These are phyloP conservation scores for Pisolithus sp. DNA, from an alignment of 768 basidiomycete genomes.

Conservation along the genomic window DNA sequence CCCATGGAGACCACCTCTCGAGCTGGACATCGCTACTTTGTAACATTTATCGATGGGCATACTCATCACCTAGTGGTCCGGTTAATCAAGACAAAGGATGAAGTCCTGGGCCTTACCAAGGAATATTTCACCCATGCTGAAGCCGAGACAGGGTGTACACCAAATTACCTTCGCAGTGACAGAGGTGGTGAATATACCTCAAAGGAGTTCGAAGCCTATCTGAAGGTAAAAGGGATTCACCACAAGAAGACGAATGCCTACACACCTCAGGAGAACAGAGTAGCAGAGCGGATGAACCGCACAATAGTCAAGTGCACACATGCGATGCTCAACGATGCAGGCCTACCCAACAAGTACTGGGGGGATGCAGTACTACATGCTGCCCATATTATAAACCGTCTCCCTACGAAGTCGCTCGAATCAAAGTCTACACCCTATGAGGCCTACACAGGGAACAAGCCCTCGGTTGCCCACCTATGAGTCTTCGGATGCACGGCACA, in stretches of 20 bases:
- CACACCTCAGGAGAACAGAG: no score
- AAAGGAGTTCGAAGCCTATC: no score
- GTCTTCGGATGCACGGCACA: conserved; percentile 22
- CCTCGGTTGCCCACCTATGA: conserved; percentile 13
- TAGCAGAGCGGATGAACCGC: conserved; percentile 21
- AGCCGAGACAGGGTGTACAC: conserved; percentile 15
- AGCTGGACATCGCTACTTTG: conserved; percentile 11
- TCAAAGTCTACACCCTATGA: no score
- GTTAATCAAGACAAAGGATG: conserved; percentile 8
- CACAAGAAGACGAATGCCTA: no score
- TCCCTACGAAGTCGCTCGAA: no score
- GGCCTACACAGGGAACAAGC: conserved; percentile 2
- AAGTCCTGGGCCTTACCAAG: conserved; percentile 7
- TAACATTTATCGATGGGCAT: conserved; percentile 16
- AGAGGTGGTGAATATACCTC: no score
- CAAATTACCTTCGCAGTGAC: no score
- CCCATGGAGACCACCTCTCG: conserved; percentile 6
- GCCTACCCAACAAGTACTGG: not conserved
- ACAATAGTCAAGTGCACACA: conserved; percentile 27
- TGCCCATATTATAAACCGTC: no score
- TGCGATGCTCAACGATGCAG: conserved; percentile 21
- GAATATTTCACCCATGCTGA: conserved; percentile 7
- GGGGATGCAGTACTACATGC: no score
- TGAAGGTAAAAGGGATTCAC: no score
- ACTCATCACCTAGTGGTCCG: conserved; percentile 10